A percentile compares a stretch with the other conserved stretches of the same genome.
These are phyloP conservation scores for Aspergillus cavernicola DNA, from an alignment of 495 filamentous ascomycete species.

Conservation along the genomic window DNA sequence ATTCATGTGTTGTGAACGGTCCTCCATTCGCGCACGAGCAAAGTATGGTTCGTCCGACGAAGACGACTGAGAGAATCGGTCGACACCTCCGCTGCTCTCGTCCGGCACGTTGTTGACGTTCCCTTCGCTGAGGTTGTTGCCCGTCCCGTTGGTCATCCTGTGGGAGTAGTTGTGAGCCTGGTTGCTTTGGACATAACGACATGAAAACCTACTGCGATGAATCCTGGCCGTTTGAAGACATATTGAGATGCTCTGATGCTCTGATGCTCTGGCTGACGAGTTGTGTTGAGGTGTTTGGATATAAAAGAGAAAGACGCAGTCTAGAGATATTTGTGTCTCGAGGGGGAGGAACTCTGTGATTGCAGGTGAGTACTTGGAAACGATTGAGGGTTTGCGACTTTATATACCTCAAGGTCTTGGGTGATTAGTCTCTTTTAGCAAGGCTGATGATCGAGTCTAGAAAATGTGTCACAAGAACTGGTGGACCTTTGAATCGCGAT, in stretches of 20 bases:
- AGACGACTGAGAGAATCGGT: conserved; percentile 31
- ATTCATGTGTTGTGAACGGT: conserved; percentile 31
- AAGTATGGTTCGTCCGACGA: conserved; percentile 40
- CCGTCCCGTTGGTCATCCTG: conserved; percentile 20
- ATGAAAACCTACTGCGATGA: conserved; percentile 14
- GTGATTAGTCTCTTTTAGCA: not conserved
- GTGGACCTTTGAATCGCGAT: not conserved
- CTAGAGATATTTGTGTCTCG: not conserved
- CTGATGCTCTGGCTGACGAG: not conserved
- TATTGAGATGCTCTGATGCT: conserved; percentile 2
- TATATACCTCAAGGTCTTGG: conserved; percentile 14
- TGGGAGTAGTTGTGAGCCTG: conserved; percentile 3
- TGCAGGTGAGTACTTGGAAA: conserved; percentile 2
- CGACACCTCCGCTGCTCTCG: conserved; percentile 23
- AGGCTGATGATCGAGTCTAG: conserved; percentile 3
- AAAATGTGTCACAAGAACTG: conserved; percentile 17
- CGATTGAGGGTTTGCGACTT: not conserved
- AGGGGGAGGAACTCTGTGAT: not conserved
- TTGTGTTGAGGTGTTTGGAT: not conserved
- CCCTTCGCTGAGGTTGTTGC: conserved; percentile 24
- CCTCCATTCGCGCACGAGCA: conserved; percentile 30
- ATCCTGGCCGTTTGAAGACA: conserved; percentile 20
- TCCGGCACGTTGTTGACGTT: conserved; percentile 33
- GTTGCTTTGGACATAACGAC: not conserved
- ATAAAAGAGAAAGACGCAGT: not conserved